Base-by-base conservation (phyloP, 306 rosid genomes). In the Dryas drummondii region DNA sequence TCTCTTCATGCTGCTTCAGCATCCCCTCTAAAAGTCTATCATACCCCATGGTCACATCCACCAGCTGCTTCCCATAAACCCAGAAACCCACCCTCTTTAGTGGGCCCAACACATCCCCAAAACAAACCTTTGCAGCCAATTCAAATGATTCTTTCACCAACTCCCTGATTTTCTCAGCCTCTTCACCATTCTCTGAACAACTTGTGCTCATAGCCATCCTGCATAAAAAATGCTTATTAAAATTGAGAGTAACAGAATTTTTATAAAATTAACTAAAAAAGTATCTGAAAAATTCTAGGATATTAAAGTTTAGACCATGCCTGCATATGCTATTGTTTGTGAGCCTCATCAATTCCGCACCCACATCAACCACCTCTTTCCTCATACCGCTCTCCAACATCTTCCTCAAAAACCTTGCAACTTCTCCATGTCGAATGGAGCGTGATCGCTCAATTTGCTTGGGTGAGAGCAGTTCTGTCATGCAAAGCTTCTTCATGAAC, bases 81-180 rank as follows among this genome's bases (percentile, higher is more conserved):
- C 81, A 85, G 59, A 85, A 85, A 0, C 59, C 74, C 70, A 85
- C 16, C 54, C 66, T 74, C 68, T 85, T 85, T 27, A 88, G 48
- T 0, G 89, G 85, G 45, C 91, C 89, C 55, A 88, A 51, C 51
- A 85, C 88, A 61, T 88, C 89, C 10, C 89, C 89, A 70, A 76
- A 85, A 1, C 79, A 82, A 32, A 85, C 75, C 74, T 83, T 88
- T 6, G 89, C 80, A 16, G 80, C 89, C 15, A 85, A 51, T 15
- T 82, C 80, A 76, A 81, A 59, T 0, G 88, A 60, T 12, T 81
- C 82, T 72, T 76, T 85, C 56, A 85, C 87, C 14, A 85, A 63
- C 45, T 57, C 78, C 53, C 85, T 76, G 7, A 88, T 70, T 56
- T 66, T 83, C 49, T 79, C 86, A 0, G 83, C 87, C 51, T 88